These are phyloP conservation scores for Neofusicoccum sp. DNA, from an alignment of 2,329 filamentous ascomycete genomes.

Conservation along the genomic window DNA sequence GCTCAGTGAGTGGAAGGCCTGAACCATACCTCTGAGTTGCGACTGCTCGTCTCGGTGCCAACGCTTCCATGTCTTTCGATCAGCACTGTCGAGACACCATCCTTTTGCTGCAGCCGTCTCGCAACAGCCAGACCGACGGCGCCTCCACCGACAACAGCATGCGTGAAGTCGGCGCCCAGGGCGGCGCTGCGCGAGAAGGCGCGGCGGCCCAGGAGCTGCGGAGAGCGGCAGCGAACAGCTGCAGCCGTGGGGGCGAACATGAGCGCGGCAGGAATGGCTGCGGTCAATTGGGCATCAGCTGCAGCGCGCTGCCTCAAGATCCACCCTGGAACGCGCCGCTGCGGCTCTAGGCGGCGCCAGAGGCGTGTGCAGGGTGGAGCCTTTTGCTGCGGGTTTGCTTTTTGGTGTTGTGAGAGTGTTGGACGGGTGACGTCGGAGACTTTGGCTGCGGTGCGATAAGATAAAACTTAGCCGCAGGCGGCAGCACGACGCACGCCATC, in stretches of 20 bases:
- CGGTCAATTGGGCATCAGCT: background rate
- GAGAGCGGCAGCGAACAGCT: background rate
- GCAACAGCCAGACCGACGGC: constrained; percentile 82
- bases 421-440: constrained; percentile 1
- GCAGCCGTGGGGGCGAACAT: constrained; percentile 7
- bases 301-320: background rate
- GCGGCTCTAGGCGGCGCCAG: background rate
- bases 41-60: constrained; percentile 84
- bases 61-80: constrained; percentile 76
- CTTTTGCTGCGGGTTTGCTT: constrained; percentile 2
- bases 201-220: background rate
- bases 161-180: constrained; percentile 60
- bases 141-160: constrained; percentile 69
- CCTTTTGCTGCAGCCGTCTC: constrained; percentile 65
- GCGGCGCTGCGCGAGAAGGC: constrained; percentile 10
- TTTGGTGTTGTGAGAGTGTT: background rate
- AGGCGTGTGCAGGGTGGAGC: background rate
- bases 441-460: background rate
- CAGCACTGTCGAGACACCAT: constrained; percentile 69
- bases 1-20: constrained; percentile 7
- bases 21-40: constrained; percentile 75
- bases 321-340: background rate
- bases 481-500: constrained; percentile 6
- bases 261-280: background rate
- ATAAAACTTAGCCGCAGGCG: constrained; percentile 8